Evolutionary conservation across 306 rosid species (phyloP).

Genomic region (Ochetophila trinervis): DNA sequence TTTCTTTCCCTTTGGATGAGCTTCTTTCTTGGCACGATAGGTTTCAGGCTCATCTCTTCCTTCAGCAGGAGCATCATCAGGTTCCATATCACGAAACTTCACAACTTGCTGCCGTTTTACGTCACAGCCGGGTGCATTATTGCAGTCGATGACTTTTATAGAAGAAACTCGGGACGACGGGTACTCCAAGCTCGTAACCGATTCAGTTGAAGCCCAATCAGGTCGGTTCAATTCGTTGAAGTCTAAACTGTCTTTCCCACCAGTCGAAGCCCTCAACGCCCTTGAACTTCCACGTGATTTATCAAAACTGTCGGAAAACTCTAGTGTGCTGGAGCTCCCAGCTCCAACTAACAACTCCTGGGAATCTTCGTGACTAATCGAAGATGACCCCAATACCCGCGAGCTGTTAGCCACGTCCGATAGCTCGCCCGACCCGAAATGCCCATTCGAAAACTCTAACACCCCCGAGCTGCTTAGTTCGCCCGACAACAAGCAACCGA

Average conservation of each 20-base stretch:
- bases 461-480: conserved; percentile 83
- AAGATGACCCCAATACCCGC: conserved; percentile 43
- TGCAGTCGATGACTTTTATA: conserved; percentile 49
- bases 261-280: conserved; percentile 40
- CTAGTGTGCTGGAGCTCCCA: conserved; percentile 49
- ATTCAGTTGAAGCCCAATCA: conserved; percentile 77
- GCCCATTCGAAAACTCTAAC: conserved; percentile 64
- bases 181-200: conserved; percentile 71
- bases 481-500: conserved; percentile 51
- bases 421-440: conserved; percentile 60
- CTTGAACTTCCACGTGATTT: conserved; percentile 48
- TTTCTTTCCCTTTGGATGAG: conserved; percentile 67
- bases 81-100: conserved; percentile 56
- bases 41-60: conserved; percentile 49
- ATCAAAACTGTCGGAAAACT: conserved; percentile 49
- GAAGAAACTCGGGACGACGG: conserved; percentile 89
- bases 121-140: conserved; percentile 33
- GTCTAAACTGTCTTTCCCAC: conserved; percentile 64
- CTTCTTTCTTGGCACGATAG: conserved; percentile 43
- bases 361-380: conserved; percentile 48
- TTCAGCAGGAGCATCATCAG: conserved; percentile 54
- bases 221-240: conserved; percentile 55
- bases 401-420: conserved; percentile 55
- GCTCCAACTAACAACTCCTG: conserved; percentile 44
- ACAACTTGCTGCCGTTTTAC: conserved; percentile 48